These are phyloP conservation scores for Penicillium verrucosum DNA, from an alignment of 2,329 filamentous ascomycete species.

Conservation along the genomic window DNA sequence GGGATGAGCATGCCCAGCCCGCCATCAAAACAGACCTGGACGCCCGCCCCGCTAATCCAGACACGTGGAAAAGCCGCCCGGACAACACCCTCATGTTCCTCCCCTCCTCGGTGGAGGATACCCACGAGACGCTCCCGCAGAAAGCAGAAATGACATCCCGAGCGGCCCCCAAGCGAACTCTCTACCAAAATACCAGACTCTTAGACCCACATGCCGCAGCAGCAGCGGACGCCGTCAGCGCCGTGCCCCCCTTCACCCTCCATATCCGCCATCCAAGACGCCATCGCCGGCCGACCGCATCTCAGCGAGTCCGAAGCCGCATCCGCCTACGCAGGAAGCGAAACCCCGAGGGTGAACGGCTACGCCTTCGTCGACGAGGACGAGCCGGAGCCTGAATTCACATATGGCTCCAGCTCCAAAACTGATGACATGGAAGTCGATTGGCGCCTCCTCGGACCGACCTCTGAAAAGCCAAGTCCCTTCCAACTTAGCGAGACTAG, in stretches of 20 bases:
- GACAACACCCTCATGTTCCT: conserved; percentile 85
- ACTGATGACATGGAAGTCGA: conserved; percentile 15
- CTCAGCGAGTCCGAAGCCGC: conserved; percentile 59
- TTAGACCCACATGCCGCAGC: conserved; percentile 47
- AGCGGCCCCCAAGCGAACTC: conserved; percentile 71
- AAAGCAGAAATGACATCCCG: conserved; percentile 66
- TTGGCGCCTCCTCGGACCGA: conserved; percentile 43
- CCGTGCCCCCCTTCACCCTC: conserved; percentile 71
- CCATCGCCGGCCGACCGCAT: conserved; percentile 70
- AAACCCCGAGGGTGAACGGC: conserved; percentile 88
- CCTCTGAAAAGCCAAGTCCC: conserved; percentile 62
- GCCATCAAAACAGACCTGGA: conserved; percentile 62
- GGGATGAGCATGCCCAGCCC: conserved; percentile 40
- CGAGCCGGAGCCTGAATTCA: conserved; percentile 39
- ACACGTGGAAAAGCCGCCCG: conserved; percentile 71
- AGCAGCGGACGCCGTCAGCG: conserved; percentile 27
- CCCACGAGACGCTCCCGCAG: conserved; percentile 60
- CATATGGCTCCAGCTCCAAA: conserved; percentile 2
- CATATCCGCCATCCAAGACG: conserved; percentile 77
- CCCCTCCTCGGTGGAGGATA: conserved; percentile 51
- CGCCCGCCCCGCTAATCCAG: conserved; percentile 71
- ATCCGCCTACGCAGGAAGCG: conserved; percentile 52
- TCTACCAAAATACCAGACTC: conserved; percentile 80
- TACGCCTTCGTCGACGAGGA: conserved; percentile 91
- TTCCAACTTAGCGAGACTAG: conserved; percentile 76